Evolutionary conservation across 176 grass and related monocot species (phyloP).

Genomic region (Oryza rufipogon): DNA sequence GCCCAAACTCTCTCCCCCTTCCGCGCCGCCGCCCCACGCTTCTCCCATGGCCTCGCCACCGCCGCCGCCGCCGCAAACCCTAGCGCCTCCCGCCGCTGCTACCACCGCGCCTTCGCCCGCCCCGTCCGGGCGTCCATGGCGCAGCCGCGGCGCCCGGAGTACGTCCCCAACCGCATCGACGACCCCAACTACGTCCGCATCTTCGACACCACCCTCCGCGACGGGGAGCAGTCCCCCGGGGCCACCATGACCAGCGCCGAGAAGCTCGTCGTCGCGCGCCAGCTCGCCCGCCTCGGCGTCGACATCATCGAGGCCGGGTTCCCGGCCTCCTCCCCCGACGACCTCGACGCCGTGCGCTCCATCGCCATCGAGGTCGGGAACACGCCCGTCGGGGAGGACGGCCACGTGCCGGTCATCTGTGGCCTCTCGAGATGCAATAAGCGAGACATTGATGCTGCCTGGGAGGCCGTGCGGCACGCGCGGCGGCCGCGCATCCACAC

Average conservation of each 20-base stretch:
- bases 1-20: neutral
- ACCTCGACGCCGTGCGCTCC: conserved; percentile 69
- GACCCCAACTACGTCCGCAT: conserved; percentile 66
- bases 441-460: conserved; percentile 56
- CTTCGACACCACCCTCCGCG: conserved; percentile 66
- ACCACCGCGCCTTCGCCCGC: conserved; percentile 25
- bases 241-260: conserved; percentile 68
- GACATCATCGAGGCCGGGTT: conserved; percentile 75
- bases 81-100: neutral
- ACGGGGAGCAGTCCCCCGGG: conserved; percentile 70
- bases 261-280: conserved; percentile 64
- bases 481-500: conserved; percentile 57
- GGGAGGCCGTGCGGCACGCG: conserved; percentile 69
- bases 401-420: conserved; percentile 69
- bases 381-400: conserved; percentile 43
- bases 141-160: conserved; percentile 31
- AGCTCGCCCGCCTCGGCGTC: conserved; percentile 59
- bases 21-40: conserved; percentile 4
- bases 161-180: conserved; percentile 50
- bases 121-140: neutral
- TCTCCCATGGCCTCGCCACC: conserved; percentile 10
- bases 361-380: conserved; percentile 72
- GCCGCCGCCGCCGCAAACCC: neutral
- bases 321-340: conserved; percentile 65
- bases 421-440: conserved; percentile 66